A percentile compares a stretch with the other conserved stretches of the same genome.
phyloP scores from a whole-genome alignment of 2,329 filamentous ascomycete species.

The Xylariaceae sp. region DNA sequence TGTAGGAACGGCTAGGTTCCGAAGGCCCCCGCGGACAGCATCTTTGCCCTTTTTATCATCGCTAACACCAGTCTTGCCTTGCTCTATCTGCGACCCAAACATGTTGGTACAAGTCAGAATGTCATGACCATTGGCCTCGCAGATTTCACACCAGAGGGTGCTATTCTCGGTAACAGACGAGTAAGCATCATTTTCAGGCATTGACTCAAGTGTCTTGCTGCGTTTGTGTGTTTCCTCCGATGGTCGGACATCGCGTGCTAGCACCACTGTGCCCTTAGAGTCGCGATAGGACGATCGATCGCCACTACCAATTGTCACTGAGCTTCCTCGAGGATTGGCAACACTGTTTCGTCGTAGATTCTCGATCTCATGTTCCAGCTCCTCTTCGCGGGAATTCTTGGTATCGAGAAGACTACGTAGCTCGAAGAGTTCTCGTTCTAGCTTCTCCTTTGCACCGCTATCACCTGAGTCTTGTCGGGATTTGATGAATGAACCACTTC shows the following conservation, averaged over 20 bases:
- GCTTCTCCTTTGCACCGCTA: slow-evolving; percentile 59
- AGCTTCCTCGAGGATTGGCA: slow-evolving; percentile 46
- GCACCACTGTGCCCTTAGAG: slow-evolving; percentile 61
- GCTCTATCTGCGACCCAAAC: slow-evolving; percentile 52
- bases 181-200: slow-evolving; percentile 66
- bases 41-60: slow-evolving; percentile 33
- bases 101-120: slow-evolving; percentile 93
- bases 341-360: slow-evolving; percentile 49
- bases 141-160: slow-evolving; percentile 89
- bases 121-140: slow-evolving; percentile 86
- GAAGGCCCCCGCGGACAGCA: slow-evolving; percentile 36
- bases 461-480: slow-evolving; percentile 47
- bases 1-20: slow-evolving; percentile 36
- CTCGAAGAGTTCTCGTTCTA: slow-evolving; percentile 78
- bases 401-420: slow-evolving; percentile 68
- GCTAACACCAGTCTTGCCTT: slow-evolving; percentile 18
- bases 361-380: slow-evolving; percentile 79
- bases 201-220: slow-evolving; percentile 58
- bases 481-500: slow-evolving; percentile 35
- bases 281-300: slow-evolving; percentile 60
- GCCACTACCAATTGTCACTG: slow-evolving; percentile 45
- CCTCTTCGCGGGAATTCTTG: slow-evolving; percentile 72
- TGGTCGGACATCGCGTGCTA: slow-evolving; percentile 48
- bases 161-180: slow-evolving; percentile 69
- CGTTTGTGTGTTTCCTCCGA: slow-evolving; percentile 49